These are phyloP conservation scores for Aphanomyces invadans DNA, from an alignment of 352 stramenopile genomes.

Conservation along the genomic window DNA sequence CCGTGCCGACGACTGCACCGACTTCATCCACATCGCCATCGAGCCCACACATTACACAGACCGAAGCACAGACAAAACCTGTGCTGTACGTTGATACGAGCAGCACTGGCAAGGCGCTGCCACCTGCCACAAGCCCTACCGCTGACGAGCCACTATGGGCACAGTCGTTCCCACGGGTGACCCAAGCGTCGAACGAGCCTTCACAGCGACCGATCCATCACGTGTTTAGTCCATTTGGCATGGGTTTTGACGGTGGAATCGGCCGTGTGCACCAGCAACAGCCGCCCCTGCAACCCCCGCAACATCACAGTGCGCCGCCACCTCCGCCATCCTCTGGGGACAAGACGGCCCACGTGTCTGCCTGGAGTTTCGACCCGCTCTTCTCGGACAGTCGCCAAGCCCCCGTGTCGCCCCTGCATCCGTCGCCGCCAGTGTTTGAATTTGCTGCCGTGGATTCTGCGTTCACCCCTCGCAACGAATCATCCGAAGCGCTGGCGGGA, in stretches of 20 bases:
- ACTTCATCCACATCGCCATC: neutral
- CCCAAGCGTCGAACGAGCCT: neutral
- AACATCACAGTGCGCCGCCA: slow-evolving; percentile 20
- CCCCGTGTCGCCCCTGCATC: neutral
- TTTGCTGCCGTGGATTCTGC: slow-evolving; percentile 81
- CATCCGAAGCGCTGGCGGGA: slow-evolving; percentile 59
- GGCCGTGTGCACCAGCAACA: slow-evolving; percentile 30
- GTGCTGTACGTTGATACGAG: slow-evolving; percentile 9
- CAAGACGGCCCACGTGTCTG: neutral
- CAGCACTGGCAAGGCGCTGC: neutral
- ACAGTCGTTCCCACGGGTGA: slow-evolving; percentile 6
- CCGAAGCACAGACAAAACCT: neutral
- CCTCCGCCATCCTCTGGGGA: slow-evolving; percentile 7
- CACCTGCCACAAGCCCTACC: neutral
- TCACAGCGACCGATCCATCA: slow-evolving; percentile 13
- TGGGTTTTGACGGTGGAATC: slow-evolving; percentile 64
- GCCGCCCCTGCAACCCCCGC: slow-evolving; percentile 16
- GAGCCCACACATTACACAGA: slow-evolving; percentile 3
- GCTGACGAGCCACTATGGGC: slow-evolving; percentile 6
- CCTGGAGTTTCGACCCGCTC: slow-evolving; percentile 16
- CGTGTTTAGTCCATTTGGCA: slow-evolving; percentile 65
- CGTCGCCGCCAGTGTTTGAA: slow-evolving; percentile 10
- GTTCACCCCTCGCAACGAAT: slow-evolving; percentile 65
- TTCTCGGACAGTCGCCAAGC: neutral
- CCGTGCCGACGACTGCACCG: neutral